A percentile compares a stretch with the other conserved stretches of the same genome.
Evolutionary conservation across 495 filamentous ascomycete species (phyloP).

Genomic region (Penicillium pancosmium): DNA sequence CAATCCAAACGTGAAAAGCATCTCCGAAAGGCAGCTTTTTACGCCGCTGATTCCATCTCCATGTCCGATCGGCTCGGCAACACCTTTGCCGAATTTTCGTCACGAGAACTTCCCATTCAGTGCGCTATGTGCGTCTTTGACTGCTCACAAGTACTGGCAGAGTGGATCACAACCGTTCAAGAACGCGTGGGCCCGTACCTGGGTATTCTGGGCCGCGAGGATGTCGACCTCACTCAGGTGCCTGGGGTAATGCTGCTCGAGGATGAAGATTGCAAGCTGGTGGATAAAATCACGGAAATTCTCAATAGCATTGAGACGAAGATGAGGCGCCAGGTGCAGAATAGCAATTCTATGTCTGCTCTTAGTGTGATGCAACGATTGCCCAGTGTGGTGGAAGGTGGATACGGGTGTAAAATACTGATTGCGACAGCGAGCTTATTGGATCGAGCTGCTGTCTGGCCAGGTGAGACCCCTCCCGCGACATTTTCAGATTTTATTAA

Average conservation of each 20-base stretch:
- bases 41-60: conserved; percentile 87
- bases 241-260: conserved; percentile 88
- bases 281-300: conserved; percentile 83
- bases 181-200: conserved; percentile 89
- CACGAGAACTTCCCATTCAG: conserved; percentile 88
- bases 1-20: conserved; percentile 78
- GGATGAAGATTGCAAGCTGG: conserved; percentile 86
- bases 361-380: conserved; percentile 56
- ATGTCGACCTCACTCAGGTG: conserved; percentile 74
- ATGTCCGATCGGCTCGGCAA: conserved; percentile 88
- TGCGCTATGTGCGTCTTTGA: conserved; percentile 94
- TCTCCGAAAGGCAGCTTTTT: conserved; percentile 90
- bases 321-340: conserved; percentile 61
- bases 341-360: conserved; percentile 48
- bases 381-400: conserved; percentile 63
- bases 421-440: conserved; percentile 87
- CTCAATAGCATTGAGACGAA: conserved; percentile 79
- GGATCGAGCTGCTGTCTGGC: conserved; percentile 89
- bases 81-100: conserved; percentile 83
- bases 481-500: not conserved
- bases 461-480: conserved; percentile 58
- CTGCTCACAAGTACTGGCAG: conserved; percentile 94
- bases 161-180: conserved; percentile 95
- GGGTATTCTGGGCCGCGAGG: conserved; percentile 82
- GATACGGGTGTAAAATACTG: conserved; percentile 85